These are phyloP conservation scores for Tulasnella sp. DNA, from an alignment of 768 basidiomycete genomes.

Conservation along the genomic window DNA sequence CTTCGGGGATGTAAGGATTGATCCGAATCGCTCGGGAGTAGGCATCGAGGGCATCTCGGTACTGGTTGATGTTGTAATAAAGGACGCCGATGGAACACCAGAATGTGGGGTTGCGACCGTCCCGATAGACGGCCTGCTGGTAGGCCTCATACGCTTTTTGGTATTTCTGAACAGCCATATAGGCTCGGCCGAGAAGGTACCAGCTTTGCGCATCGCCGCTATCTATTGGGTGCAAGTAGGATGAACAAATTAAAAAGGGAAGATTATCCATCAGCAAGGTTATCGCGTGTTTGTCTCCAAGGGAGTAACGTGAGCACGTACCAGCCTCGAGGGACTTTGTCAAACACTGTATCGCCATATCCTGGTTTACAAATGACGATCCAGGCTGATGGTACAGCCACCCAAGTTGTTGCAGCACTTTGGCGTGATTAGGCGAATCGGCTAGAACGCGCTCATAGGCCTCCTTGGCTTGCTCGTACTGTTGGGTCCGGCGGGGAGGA, in stretches of 20 bases:
- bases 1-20: slow-evolving; percentile 91
- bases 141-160: slow-evolving; percentile 99
- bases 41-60: slow-evolving; percentile 95
- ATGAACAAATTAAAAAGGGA: background rate
- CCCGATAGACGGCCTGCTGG: slow-evolving; percentile 97
- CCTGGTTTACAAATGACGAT: slow-evolving; percentile 92
- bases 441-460: slow-evolving; percentile 92
- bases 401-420: slow-evolving; percentile 94
- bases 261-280: background rate
- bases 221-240: slow-evolving; percentile 44
- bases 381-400: slow-evolving; percentile 97
- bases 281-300: background rate
- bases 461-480: slow-evolving; percentile 87
- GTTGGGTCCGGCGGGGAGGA: background rate
- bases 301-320: slow-evolving; percentile 40
- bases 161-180: slow-evolving; percentile 97
- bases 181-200: slow-evolving; percentile 97
- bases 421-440: slow-evolving; percentile 90
- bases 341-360: slow-evolving; percentile 84
- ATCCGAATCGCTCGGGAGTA: slow-evolving; percentile 98
- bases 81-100: slow-evolving; percentile 99
- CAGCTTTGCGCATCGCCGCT: slow-evolving; percentile 94
- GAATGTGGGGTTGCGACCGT: slow-evolving; percentile 97
- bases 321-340: slow-evolving; percentile 94
- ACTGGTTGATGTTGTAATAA: slow-evolving; percentile 99